Base-by-base conservation (phyloP, 2,329 filamentous ascomycete species). In the Ascochyta rabiei region DNA sequence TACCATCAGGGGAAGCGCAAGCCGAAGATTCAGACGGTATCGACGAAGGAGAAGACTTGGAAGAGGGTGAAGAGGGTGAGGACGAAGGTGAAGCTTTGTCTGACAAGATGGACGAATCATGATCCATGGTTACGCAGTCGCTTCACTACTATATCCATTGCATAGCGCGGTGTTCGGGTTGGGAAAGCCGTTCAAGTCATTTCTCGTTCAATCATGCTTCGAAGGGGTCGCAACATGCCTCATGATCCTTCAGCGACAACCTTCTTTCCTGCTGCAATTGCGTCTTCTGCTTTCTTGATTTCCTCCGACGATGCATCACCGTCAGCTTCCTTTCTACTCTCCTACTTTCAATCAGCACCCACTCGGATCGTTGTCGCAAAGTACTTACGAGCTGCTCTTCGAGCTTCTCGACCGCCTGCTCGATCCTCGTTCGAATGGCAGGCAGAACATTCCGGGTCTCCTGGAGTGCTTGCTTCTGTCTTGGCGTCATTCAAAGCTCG, bases 401-500 rank as follows among this genome's bases (percentile, higher is more conserved):
- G 43, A 97, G 80, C 70, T 87, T 90, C 53, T 83, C 80, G 35
- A 93, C 79, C 1, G 91, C 88, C 51, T 88, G 85, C 40, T 76
- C 77, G 64, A 97, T 91, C 69, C 90, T 88, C 69, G 84, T 74
- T 66, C 84, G 84, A 62, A 98, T 77, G 1, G 85, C 85, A 2
- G 82, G 88, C 66, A 98, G 89, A 24, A 98, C 86, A 51, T 87
- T 89, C 72, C 89, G 89, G 8, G 95, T 98, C 78, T 99, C 90
- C 62, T 92, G 86, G n/a, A 92, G 80, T 19, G 90, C 93, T 79
- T 85, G 84, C 78, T 85, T 84, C 92, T 96, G 67, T 13, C 16
- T 12, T 21, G 12, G 13, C 37, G 46, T 54, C 8, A 54, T 34
- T 39, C 3, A 12, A 23, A 4, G 2, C 1, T 10, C 9, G 4